Percentiles rank a stretch among this genome's conserved stretches.
These are phyloP conservation scores for Penicillium sp. DNA, from an alignment of 2,329 filamentous ascomycete species.

Conservation along the genomic window DNA sequence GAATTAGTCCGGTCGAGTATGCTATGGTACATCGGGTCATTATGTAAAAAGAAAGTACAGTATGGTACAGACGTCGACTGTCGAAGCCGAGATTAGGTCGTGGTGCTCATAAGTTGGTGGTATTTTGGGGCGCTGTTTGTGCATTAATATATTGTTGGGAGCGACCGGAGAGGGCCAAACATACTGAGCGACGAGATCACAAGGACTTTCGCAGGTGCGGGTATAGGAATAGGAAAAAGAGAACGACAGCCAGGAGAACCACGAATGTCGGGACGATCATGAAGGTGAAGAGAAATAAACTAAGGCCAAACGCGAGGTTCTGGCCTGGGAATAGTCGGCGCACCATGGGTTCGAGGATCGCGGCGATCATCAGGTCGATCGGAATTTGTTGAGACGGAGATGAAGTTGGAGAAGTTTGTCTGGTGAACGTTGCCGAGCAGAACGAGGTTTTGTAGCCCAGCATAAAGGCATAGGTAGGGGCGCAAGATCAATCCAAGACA, in stretches of 20 bases:
- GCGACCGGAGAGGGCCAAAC: neutral
- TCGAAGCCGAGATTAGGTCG: neutral
- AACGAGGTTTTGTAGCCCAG: neutral
- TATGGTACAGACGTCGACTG: neutral
- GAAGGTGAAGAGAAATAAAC: conserved; percentile 39
- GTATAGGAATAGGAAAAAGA: conserved; percentile 38
- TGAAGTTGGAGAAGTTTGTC: conserved; percentile 1
- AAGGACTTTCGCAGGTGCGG: conserved; percentile 30
- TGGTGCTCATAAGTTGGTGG: neutral
- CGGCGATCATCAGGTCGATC: conserved; percentile 23
- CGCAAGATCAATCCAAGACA: neutral
- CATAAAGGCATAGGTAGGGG: neutral
- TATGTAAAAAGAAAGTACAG: neutral
- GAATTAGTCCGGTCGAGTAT: neutral
- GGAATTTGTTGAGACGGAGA: conserved; percentile 3
- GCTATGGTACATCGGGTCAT: neutral
- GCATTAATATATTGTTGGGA: neutral
- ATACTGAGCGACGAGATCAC: neutral
- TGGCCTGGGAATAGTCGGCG: conserved; percentile 34
- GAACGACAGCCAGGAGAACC: conserved; percentile 36
- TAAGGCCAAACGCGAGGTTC: conserved; percentile 35
- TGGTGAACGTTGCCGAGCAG: neutral
- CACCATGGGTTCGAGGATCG: conserved; percentile 33
- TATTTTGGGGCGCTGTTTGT: neutral
- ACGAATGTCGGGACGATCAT: conserved; percentile 42